Base-by-base conservation (phyloP, 768 basidiomycete genomes). In the Leccinum subgranulosum region DNA sequence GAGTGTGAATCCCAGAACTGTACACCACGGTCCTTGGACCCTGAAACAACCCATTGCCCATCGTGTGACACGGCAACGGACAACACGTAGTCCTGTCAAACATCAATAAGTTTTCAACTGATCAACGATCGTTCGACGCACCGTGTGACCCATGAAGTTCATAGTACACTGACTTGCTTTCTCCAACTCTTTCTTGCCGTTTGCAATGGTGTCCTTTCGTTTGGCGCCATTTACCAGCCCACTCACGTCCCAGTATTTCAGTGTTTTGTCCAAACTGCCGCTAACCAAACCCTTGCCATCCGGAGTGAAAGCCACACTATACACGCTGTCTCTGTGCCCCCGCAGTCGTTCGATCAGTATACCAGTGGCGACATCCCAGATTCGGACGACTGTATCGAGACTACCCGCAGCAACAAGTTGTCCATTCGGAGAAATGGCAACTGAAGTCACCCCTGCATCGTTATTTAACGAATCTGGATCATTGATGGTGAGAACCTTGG, bases 11-110 rank as follows among this genome's bases (percentile, higher is more conserved):
- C 92, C 87, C 91, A 93, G 70, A 96, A 94, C 71, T 95, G 92
- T 55, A 99, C 94, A 1, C 93, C 90, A 12, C 97, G 89, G 71
- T 99, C 97, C 76, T 98, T 98, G 34, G 86, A 88, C 52, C 97
- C 96, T 11, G 92, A 94, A 11, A 97, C 95, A 64, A 98, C 88
- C 91, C 94, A 89, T 62, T 91, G 85, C 59, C 92, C 92, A 72
- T 98, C 95, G 61, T 93, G 89, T 48, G 92, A 93, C 49, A 94
- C 91, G 19, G 85, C 85, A 48, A 87, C 86, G 48, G 83, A 84
- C 51, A 89, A 77, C 57, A 89, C 87, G 58, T 87, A 89, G 69
- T 89, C 87, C 84, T 85, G 63, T 34, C 2, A 17, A 36, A 28
- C 49, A 46, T 51, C 27, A 4, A 48, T 60, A 21, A 64, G 56